phyloP scores from a whole-genome alignment of 768 basidiomycete genomes.

The Kwoniella sp. region DNA sequence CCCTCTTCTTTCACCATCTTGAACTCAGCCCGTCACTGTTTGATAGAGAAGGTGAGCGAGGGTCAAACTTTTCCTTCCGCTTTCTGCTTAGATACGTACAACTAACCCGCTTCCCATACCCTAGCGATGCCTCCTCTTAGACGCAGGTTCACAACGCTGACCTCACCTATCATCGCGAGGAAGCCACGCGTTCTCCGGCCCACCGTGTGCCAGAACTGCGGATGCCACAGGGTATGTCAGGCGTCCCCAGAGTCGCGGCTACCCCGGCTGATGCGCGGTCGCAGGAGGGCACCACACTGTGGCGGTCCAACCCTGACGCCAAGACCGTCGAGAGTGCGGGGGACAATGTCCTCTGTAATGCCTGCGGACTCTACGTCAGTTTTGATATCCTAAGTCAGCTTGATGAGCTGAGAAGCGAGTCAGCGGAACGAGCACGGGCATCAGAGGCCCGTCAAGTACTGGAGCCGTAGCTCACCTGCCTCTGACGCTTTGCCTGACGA shows the following conservation, averaged over 20 bases:
- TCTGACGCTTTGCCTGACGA: too few relatives aligned
- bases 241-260: too few relatives aligned
- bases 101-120: too few relatives aligned
- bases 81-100: too few relatives aligned
- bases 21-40: too few relatives aligned
- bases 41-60: too few relatives aligned
- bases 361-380: conserved; percentile 13
- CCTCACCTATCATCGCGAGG: too few relatives aligned
- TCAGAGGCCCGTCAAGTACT: conserved; percentile 1
- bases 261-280: too few relatives aligned
- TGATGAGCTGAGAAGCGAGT: not conserved
- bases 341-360: conserved; percentile 17
- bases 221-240: not conserved
- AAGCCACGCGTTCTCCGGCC: not conserved
- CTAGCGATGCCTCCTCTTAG: too few relatives aligned
- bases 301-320: conserved; percentile 4
- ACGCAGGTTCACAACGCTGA: too few relatives aligned
- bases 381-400: not conserved
- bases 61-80: too few relatives aligned
- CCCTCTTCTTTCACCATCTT: too few relatives aligned
- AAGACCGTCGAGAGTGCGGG: not conserved
- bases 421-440: not conserved
- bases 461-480: not conserved
- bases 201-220: conserved; percentile 7
- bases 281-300: conserved; percentile 1